Conservation (phyloP, 306 rosid genomes). For the Glycine tomentella region DNA sequence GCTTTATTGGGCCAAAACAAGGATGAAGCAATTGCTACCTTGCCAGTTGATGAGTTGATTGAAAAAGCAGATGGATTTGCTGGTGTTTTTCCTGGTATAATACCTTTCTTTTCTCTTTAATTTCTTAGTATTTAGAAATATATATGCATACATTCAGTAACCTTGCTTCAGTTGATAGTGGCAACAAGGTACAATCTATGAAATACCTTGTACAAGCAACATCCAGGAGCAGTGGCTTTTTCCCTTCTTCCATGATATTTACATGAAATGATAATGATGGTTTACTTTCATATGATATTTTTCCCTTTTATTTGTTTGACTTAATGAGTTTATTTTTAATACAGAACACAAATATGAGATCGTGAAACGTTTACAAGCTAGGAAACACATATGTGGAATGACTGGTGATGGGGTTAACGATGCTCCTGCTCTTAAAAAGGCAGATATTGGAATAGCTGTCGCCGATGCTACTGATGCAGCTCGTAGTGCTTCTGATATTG, state of each 20-base stretch:
- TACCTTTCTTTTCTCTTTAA: conserved; percentile 1
- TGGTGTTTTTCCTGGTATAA: conserved; percentile 83
- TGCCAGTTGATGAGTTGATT: conserved; percentile 86
- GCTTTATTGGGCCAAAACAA: conserved; percentile 74
- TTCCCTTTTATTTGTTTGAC: conserved; percentile 25
- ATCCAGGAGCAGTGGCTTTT: not conserved
- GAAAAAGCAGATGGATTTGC: conserved; percentile 94
- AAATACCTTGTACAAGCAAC: conserved; percentile 20
- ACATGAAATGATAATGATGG: conserved; percentile 12
- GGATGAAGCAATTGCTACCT: conserved; percentile 61
- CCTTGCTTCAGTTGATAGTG: conserved; percentile 12
- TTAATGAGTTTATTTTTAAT: not conserved
- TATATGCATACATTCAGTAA: conserved; percentile 8
- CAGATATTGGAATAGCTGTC: conserved; percentile 95
- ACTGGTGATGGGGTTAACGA: conserved; percentile 93
- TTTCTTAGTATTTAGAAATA: not conserved
- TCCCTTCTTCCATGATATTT: conserved; percentile 2
- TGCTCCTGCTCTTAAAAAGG: conserved; percentile 88
- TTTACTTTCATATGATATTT: not conserved
- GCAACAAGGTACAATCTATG: conserved; percentile 27
- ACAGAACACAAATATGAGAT: conserved; percentile 92
- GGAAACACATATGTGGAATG: conserved; percentile 88
- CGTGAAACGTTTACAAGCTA: conserved; percentile 79
- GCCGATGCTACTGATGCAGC: conserved; percentile 95
- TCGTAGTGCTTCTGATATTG: conserved; percentile 90